These are phyloP conservation scores for Herpetomonas tarakana DNA, from an alignment of 208 protist species.

Conservation along the genomic window DNA sequence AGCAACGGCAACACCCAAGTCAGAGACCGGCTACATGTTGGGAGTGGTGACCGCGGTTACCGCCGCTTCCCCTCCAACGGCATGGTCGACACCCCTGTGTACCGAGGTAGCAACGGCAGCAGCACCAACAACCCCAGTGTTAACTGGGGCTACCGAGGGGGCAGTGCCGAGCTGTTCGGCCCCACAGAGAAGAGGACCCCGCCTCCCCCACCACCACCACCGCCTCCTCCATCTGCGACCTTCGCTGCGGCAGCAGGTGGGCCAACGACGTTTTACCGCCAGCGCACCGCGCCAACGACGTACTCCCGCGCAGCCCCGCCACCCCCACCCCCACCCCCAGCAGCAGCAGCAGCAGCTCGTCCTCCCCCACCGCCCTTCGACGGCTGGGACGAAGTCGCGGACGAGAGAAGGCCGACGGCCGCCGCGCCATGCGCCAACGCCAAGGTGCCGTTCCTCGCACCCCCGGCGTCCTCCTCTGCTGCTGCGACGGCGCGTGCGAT, in stretches of 20 bases:
- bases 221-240: background rate
- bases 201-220: background rate
- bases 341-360: background rate
- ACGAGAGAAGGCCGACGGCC: too few relatives aligned
- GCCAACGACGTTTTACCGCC: too few relatives aligned
- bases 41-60: background rate
- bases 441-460: background rate
- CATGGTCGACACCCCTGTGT: slow-evolving; percentile 1
- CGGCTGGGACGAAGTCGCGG: background rate
- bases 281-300: too few relatives aligned
- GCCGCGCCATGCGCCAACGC: too few relatives aligned
- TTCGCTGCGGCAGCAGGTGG: too few relatives aligned
- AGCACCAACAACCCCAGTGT: background rate
- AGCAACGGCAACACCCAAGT: background rate
- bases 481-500: background rate
- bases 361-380: background rate
- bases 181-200: background rate
- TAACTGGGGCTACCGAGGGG: background rate
- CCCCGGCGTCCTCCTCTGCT: too few relatives aligned
- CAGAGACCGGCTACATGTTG: background rate
- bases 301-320: too few relatives aligned
- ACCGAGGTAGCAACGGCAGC: background rate
- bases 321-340: background rate
- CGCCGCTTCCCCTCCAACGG: background rate
- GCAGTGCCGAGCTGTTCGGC: background rate